Conservation (phyloP, 2,329 filamentous ascomycete species). For the Chaetomium olivaceum region DNA sequence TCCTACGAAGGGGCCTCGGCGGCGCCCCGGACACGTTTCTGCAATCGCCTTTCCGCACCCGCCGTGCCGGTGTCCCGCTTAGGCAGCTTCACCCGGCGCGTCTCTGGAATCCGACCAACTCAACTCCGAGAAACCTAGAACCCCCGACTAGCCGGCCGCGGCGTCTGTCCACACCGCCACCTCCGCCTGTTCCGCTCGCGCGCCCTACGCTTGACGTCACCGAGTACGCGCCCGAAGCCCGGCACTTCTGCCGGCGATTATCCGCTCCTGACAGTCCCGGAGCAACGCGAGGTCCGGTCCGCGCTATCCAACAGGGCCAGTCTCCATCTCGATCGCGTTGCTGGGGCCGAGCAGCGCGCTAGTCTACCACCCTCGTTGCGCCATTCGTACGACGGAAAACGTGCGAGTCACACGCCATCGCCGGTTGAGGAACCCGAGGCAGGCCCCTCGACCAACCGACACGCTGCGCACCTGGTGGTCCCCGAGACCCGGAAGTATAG, state of each 20-base stretch:
- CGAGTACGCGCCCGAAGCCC: constrained; percentile 41
- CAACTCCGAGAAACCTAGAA: constrained; percentile 48
- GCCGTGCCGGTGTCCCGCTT: constrained; percentile 41
- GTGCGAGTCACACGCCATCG: constrained; percentile 36
- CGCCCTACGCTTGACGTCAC: constrained; percentile 47
- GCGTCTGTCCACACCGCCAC: constrained; percentile 55
- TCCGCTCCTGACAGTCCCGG: constrained; percentile 53
- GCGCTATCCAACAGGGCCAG: constrained; percentile 49
- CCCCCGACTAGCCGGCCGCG: constrained; percentile 42
- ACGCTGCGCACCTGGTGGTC: constrained; percentile 18
- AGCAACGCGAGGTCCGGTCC: constrained; percentile 51
- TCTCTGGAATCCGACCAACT: constrained; percentile 64
- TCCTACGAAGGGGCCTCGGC: constrained; percentile 30
- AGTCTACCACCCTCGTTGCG: constrained; percentile 57
- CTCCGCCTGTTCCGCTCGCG: constrained; percentile 52
- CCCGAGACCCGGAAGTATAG: constrained; percentile 30
- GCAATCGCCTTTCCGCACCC: constrained; percentile 48
- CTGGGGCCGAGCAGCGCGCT: constrained; percentile 50
- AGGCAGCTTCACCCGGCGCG: constrained; percentile 50
- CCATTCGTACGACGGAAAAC: constrained; percentile 55
- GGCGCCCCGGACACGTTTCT: constrained; percentile 33
- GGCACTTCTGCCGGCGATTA: constrained; percentile 48
- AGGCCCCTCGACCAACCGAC: constrained; percentile 32
- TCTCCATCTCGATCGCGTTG: constrained; percentile 51
- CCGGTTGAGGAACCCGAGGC: constrained; percentile 32